Conservation (phyloP, 805 yeast species). For the Yueomyces sinensis region DNA sequence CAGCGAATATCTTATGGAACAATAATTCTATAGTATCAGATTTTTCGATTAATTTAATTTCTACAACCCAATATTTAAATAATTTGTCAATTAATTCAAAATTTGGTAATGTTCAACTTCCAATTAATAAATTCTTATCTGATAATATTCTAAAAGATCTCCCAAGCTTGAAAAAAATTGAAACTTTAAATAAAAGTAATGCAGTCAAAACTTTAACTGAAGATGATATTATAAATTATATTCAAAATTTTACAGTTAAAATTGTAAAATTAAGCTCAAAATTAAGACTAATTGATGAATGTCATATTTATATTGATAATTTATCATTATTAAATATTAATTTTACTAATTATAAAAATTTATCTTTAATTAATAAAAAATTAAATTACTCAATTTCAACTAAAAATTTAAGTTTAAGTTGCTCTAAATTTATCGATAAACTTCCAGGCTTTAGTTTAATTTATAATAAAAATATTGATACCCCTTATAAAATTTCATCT, state of each 20-base stretch:
- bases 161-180: not conserved
- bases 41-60: too few relatives aligned
- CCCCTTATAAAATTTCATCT: constrained; percentile 28
- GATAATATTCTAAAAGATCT: not conserved
- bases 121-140: not conserved
- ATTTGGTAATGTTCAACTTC: not conserved
- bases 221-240: constrained; percentile 1
- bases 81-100: not conserved
- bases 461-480: constrained; percentile 28
- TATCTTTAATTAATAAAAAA: constrained; percentile 10
- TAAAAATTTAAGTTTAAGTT: constrained; percentile 16
- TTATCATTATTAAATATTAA: constrained; percentile 11
- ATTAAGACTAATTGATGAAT: constrained; percentile 5
- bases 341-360: constrained; percentile 10
- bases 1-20: too few relatives aligned
- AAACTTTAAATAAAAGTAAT: too few relatives aligned
- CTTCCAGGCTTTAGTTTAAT: constrained; percentile 36
- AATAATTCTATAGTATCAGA: too few relatives aligned
- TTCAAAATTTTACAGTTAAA: constrained; percentile 1
- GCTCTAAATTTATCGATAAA: constrained; percentile 18
- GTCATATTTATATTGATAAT: constrained; percentile 14
- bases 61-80: too few relatives aligned
- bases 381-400: constrained; percentile 12
- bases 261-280: constrained; percentile 2
- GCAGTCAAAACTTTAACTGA: not conserved